A percentile compares a stretch with the other conserved stretches of the same genome.
These are phyloP conservation scores for Gentiana dahurica DNA, from an alignment of 257 asterid genomes.

Conservation along the genomic window DNA sequence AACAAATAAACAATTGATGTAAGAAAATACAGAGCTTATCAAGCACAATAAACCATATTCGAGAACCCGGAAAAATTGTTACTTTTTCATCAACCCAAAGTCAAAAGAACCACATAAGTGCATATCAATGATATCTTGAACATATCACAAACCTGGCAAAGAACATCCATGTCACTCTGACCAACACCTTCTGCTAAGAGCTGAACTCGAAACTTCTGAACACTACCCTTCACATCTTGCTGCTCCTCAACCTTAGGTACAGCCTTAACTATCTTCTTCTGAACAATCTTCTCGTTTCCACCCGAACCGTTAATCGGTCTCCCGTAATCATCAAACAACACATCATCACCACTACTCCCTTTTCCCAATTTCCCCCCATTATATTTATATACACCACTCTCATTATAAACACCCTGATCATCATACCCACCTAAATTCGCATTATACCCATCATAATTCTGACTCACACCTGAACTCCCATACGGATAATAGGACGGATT, in stretches of 20 bases:
- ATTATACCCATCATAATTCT: constrained; percentile 26
- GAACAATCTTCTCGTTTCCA: constrained; percentile 30
- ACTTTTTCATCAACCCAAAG: no score
- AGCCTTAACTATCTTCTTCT: constrained; percentile 51
- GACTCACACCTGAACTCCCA: constrained; percentile 13
- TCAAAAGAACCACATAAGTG: no score
- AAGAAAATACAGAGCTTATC: no score
- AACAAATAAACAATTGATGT: background rate
- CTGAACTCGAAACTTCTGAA: constrained; percentile 50
- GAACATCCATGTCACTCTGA: constrained; percentile 68
- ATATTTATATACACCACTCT: constrained; percentile 53
- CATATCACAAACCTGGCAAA: constrained; percentile 55
- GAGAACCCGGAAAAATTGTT: no score
- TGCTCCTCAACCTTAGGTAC: constrained; percentile 55
- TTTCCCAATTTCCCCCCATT: constrained; percentile 27
- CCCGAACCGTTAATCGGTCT: constrained; percentile 50
- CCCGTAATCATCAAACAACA: constrained; percentile 84
- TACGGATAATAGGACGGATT: constrained; percentile 19
- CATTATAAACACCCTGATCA: constrained; percentile 31
- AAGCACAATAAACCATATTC: no score
- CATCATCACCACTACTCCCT: constrained; percentile 36
- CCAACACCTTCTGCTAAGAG: constrained; percentile 69
- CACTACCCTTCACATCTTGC: constrained; percentile 43
- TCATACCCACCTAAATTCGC: constrained; percentile 29
- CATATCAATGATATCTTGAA: background rate